phyloP scores from a whole-genome alignment of 805 yeast species.

The Cyberlindnera mrakii region DNA sequence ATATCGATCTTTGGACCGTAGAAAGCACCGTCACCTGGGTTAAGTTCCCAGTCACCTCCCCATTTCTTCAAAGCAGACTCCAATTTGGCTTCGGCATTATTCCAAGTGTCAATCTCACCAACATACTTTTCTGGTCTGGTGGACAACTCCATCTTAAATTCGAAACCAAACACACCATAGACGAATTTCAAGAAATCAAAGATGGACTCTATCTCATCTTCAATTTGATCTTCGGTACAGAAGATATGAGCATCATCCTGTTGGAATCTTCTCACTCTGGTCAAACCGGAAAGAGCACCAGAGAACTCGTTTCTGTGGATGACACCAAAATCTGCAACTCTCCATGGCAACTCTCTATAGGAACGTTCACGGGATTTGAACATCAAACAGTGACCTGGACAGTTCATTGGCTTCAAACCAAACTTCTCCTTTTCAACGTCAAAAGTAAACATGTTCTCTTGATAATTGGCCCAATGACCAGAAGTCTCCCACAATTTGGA shows the following conservation, averaged over 20 bases:
- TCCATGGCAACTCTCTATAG: constrained; percentile 95
- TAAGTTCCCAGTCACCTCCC: constrained; percentile 90
- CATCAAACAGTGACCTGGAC: constrained; percentile 90
- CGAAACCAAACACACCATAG: constrained; percentile 90
- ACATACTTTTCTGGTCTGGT: constrained; percentile 96
- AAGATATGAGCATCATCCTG: constrained; percentile 99
- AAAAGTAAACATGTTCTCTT: constrained; percentile 94
- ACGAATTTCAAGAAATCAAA: constrained; percentile 81
- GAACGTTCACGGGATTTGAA: constrained; percentile 92
- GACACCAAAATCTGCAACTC: constrained; percentile 98
- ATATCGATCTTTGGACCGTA: constrained; percentile 96
- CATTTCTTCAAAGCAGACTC: constrained; percentile 77
- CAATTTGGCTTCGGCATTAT: constrained; percentile 80
- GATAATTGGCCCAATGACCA: constrained; percentile 97
- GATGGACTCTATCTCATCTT: constrained; percentile 71
- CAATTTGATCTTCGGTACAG: constrained; percentile 91
- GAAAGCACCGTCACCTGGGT: constrained; percentile 97
- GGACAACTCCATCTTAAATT: constrained; percentile 93
- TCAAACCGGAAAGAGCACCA: constrained; percentile 91
- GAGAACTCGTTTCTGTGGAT: constrained; percentile 94
- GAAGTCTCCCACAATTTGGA: constrained; percentile 97
- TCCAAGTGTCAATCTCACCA: constrained; percentile 93
- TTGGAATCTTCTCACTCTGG: constrained; percentile 98
- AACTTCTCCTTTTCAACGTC: constrained; percentile 94
- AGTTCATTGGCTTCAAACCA: constrained; percentile 93